These are phyloP conservation scores for Coemansia sp. DNA, from an alignment of 192 early-diverging fungal genomes.

Conservation along the genomic window DNA sequence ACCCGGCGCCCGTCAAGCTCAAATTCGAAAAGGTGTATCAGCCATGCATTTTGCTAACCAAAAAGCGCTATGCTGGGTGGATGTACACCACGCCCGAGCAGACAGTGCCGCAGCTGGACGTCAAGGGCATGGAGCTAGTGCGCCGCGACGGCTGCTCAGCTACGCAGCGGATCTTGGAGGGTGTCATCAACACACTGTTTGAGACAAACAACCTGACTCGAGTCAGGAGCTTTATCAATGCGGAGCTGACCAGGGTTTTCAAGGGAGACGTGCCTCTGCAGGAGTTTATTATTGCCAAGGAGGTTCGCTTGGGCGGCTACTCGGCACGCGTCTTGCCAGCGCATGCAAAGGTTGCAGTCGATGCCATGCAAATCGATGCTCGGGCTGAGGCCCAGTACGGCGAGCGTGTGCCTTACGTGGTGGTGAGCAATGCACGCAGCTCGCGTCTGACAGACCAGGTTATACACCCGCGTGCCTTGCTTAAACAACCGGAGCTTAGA, in stretches of 20 bases:
- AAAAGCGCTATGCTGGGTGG: constrained; percentile 92
- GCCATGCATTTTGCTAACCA: constrained; percentile 83
- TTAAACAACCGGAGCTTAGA: constrained; percentile 59
- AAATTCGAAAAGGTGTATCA: constrained; percentile 96
- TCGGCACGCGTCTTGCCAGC: constrained; percentile 59
- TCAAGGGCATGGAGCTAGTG: constrained; percentile 95
- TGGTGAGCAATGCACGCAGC: constrained; percentile 65
- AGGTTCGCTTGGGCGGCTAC: constrained; percentile 77
- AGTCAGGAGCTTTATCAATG: constrained; percentile 70
- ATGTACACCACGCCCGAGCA: constrained; percentile 67
- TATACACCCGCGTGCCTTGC: constrained; percentile 63
- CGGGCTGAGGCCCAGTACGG: constrained; percentile 79
- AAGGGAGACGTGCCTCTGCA: constrained; percentile 59
- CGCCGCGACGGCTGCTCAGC: constrained; percentile 81
- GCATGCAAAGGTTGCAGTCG: constrained; percentile 66
- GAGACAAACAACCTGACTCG: constrained; percentile 72
- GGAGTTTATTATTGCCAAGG: constrained; percentile 89
- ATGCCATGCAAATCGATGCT: constrained; percentile 65
- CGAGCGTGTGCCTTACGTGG: constrained; percentile 87
- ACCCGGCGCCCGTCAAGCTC: constrained; percentile 80
- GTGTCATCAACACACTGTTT: constrained; percentile 76
- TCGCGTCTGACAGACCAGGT: constrained; percentile 70
- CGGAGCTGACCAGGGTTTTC: constrained; percentile 72
- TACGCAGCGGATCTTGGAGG: constrained; percentile 75
- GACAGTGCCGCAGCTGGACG: constrained; percentile 76